Percentiles rank a stretch among this genome's conserved stretches.
These are phyloP conservation scores for Aspergillus ellipticus DNA, from an alignment of 495 filamentous ascomycete species.

Conservation along the genomic window DNA sequence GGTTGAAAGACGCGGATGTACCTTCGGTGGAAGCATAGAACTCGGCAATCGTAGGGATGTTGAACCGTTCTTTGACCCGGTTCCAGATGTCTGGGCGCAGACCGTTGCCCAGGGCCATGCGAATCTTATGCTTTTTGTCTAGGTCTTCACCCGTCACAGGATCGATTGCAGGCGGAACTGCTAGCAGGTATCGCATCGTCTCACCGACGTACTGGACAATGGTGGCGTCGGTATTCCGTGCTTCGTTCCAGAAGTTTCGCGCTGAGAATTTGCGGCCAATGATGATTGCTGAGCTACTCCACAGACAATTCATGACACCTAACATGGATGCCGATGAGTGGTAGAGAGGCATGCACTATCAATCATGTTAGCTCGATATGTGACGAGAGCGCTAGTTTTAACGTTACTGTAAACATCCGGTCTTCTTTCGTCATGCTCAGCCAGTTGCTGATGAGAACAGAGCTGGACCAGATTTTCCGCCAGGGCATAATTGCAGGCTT, in stretches of 20 bases:
- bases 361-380: neutral
- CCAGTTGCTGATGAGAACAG: constrained; percentile 54
- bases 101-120: constrained; percentile 87
- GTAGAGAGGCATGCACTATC: constrained; percentile 87
- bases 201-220: constrained; percentile 95
- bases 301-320: constrained; percentile 58
- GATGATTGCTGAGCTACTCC: constrained; percentile 60
- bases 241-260: constrained; percentile 77
- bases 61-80: constrained; percentile 81
- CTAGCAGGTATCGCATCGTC: constrained; percentile 84
- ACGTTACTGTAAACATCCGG: constrained; percentile 75
- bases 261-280: constrained; percentile 81
- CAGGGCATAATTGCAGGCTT: constrained; percentile 86
- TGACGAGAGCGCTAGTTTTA: neutral
- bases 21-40: constrained; percentile 93
- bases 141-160: constrained; percentile 64
- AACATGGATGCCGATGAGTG: constrained; percentile 79
- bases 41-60: constrained; percentile 73
- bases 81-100: constrained; percentile 92
- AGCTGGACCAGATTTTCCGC: constrained; percentile 58
- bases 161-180: constrained; percentile 61
- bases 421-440: constrained; percentile 56
- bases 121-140: constrained; percentile 73
- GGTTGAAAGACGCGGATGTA: constrained; percentile 67
- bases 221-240: constrained; percentile 67